Percentiles rank a stretch among this genome's conserved stretches.
Evolutionary conservation across 139 green algal genomes (phyloP).

Genomic region (Coccomyxa sp.): DNA sequence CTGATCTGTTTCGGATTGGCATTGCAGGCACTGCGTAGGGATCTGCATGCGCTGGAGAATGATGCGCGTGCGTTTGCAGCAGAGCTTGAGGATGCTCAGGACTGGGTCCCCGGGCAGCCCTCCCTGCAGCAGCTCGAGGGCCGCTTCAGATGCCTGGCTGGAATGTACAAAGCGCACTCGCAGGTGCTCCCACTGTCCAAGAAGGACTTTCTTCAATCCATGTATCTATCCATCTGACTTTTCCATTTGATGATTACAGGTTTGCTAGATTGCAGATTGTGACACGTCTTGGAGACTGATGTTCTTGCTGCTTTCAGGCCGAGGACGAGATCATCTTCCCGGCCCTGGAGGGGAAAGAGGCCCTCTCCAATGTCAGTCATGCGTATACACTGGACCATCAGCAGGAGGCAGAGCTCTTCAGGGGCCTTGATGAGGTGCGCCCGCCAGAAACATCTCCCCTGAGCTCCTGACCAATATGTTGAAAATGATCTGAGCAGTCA

Average conservation of each 20-base stretch:
- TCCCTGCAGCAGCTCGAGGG: slow-evolving; percentile 74
- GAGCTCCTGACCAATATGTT: background rate
- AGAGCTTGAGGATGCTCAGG: background rate
- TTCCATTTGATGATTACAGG: too few species aligned
- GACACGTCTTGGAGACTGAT: background rate
- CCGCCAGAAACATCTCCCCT: background rate
- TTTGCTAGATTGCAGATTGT: background rate
- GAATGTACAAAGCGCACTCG: slow-evolving; percentile 77
- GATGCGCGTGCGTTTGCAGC: slow-evolving; percentile 44
- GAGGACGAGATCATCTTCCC: slow-evolving; percentile 99
- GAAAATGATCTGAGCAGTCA: too few species aligned
- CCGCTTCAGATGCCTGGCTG: slow-evolving; percentile 87
- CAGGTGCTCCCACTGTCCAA: slow-evolving; percentile 13
- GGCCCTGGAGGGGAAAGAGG: slow-evolving; percentile 92
- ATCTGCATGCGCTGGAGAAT: slow-evolving; percentile 79
- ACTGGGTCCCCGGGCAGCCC: background rate
- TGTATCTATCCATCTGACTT: too few species aligned
- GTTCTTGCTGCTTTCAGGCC: slow-evolving; percentile 22
- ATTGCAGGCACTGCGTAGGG: slow-evolving; percentile 46
- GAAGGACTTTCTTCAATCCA: too few species aligned
- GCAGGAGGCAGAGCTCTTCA: slow-evolving; percentile 88
- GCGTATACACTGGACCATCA: slow-evolving; percentile 96
- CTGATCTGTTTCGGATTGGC: too few species aligned
- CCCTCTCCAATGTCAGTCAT: slow-evolving; percentile 89
- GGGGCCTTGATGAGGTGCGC: slow-evolving; percentile 50